A percentile compares a stretch with the other conserved stretches of the same genome.
phyloP scores from a whole-genome alignment of 495 filamentous ascomycete species.

The Monascus purpureus region DNA sequence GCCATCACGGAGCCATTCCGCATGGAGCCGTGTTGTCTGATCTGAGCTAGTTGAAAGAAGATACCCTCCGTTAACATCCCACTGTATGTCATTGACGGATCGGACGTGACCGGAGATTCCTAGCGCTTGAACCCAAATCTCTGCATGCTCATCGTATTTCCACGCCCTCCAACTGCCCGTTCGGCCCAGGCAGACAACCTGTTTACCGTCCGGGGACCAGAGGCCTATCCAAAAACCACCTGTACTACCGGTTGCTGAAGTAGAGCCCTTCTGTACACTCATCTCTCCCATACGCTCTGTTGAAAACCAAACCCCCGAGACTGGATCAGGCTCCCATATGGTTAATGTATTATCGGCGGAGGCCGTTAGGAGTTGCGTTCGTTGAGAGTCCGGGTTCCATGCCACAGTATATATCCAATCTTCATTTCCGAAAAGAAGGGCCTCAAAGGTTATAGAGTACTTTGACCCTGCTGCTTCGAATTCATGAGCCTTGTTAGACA shows the following conservation, averaged over 20 bases:
- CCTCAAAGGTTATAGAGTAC: conserved; percentile 85
- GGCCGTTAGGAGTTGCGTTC: conserved; percentile 67
- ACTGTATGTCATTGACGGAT: conserved; percentile 63
- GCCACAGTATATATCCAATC: conserved; percentile 89
- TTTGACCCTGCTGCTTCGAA: conserved; percentile 41
- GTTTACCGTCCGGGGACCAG: conserved; percentile 68
- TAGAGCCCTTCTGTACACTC: conserved; percentile 83
- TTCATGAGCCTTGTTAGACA: conserved; percentile 80
- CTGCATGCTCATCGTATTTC: conserved; percentile 39
- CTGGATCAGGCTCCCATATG: conserved; percentile 73
- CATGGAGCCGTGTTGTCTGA: conserved; percentile 87
- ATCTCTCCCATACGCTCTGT: conserved; percentile 79
- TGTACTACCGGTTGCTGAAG: conserved; percentile 86
- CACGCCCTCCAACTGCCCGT: conserved; percentile 91
- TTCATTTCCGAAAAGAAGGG: conserved; percentile 86
- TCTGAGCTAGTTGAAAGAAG: conserved; percentile 80
- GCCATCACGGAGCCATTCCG: conserved; percentile 54
- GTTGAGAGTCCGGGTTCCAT: conserved; percentile 48
- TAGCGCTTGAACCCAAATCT: conserved; percentile 59
- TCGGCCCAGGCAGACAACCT: conserved; percentile 68
- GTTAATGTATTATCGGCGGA: conserved; percentile 92
- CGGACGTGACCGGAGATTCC: conserved; percentile 77
- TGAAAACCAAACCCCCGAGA: conserved; percentile 83
- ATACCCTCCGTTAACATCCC: conserved; percentile 74
- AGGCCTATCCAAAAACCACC: conserved; percentile 94